Evolutionary conservation across 257 asterid genomes (phyloP), one percentile per base, ranked within the genome.

Genomic region (Marsdenia floribunda): DNA sequence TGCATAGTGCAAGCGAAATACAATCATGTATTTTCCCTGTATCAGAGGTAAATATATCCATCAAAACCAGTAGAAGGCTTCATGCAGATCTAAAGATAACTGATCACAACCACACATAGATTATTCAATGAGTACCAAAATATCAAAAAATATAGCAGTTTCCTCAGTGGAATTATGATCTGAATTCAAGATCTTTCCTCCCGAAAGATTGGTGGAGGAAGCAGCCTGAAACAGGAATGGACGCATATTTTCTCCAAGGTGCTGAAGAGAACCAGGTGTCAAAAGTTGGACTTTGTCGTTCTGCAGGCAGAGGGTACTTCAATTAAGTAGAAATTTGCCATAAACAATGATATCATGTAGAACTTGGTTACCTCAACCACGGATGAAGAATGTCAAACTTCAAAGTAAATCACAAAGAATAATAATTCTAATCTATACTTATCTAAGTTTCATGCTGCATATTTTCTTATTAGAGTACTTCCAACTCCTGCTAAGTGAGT

Each of bases 221-320:
- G 86, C 98, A 75, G 90, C 93, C 47, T 86, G 96, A 78, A 86
- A 89, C 87, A 95, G 88, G 85, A 95, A 95, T 14, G 91, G 90
- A 10, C 90, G 96, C 98, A 95, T 86, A 82, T 95, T 95, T 80
- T 92, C 99, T 79, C 99, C 99, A 49, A 95, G 96, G 86, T 95
- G 98, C 86, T 95, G 99, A 77, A 95, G 97, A 78, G 98, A 90
- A 82, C 98, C 99, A 68, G 98, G 97, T 81, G 66, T 86, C 90
- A 95, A 77, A 70, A 95, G 93, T 72, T 85, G 54, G 73, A 95
- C 79, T 85, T 86, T 87, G 85, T 95, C 99, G 80, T 95, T 92
- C 99, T 94, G 95, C 89, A 86, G n/a, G 70, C 22, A 76, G 9
- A 65, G 73, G 70, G 64, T 12, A 68, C 21, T 5, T 44, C 14